Evolutionary conservation across 192 early-diverging fungal species (phyloP).

Genomic region (Mortierella antarctica): DNA sequence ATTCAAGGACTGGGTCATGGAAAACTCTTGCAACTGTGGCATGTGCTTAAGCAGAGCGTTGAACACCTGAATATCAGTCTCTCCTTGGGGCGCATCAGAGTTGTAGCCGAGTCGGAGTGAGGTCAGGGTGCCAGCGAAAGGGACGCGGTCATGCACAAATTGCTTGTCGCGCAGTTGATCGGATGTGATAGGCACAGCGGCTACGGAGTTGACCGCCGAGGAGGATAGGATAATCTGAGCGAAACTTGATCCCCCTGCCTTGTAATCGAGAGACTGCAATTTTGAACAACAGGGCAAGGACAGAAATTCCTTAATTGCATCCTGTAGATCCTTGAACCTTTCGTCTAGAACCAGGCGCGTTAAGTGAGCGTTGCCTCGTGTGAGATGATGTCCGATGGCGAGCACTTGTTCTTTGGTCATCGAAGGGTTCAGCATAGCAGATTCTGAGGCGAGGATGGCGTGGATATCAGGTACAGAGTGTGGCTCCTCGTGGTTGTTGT

Average conservation of each 20-base stretch:
- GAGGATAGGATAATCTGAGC: slow-evolving; percentile 22
- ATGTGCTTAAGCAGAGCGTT: slow-evolving; percentile 14
- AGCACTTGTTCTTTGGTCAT: slow-evolving; percentile 38
- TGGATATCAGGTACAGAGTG: slow-evolving; percentile 1
- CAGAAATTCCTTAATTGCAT: slow-evolving; percentile 12
- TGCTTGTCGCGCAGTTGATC: background rate
- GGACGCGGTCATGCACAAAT: slow-evolving; percentile 1
- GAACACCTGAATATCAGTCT: slow-evolving; percentile 14
- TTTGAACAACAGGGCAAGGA: slow-evolving; percentile 16
- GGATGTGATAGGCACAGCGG: background rate
- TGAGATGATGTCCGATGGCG: slow-evolving; percentile 13
- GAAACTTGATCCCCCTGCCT: slow-evolving; percentile 20
- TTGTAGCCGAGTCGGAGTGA: slow-evolving; percentile 25
- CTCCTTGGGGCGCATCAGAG: slow-evolving; percentile 19
- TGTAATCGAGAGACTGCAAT: slow-evolving; percentile 24
- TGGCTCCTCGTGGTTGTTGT: too few relatives aligned
- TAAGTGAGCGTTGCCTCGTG: background rate
- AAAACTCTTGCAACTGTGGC: slow-evolving; percentile 18
- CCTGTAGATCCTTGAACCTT: slow-evolving; percentile 28
- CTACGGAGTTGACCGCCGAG: background rate
- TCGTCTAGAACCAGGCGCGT: slow-evolving; percentile 10
- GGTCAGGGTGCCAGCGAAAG: slow-evolving; percentile 17
- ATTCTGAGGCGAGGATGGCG: slow-evolving; percentile 25
- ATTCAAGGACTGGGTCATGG: slow-evolving; percentile 20
- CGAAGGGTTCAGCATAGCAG: slow-evolving; percentile 13